Conservation (phyloP, 495 filamentous ascomycete genomes). For the Emericellopsis terricola region DNA sequence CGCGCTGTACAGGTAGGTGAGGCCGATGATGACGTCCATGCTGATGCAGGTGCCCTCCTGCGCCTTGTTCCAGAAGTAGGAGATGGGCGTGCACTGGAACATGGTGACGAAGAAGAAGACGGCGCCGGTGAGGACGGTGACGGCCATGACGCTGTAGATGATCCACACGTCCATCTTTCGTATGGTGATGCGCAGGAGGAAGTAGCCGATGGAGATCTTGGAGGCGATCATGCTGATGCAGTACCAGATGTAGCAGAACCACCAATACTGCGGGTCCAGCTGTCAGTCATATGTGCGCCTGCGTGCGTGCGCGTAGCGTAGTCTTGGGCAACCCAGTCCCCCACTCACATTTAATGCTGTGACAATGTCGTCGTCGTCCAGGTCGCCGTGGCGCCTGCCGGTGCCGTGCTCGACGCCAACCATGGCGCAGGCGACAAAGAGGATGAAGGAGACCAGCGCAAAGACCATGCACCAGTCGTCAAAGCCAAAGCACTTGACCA, state of each 20-base stretch:
- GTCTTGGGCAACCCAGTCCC: too few species aligned
- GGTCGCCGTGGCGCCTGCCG: conserved; percentile 6
- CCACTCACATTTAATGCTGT: conserved; percentile 5
- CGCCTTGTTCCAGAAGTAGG: conserved; percentile 11
- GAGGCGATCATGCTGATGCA: conserved; percentile 4
- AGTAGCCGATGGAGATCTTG: conserved; percentile 15
- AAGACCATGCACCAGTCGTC: neutral
- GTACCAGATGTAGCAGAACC: conserved; percentile 7
- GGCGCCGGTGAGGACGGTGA: conserved; percentile 3
- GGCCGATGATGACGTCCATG: conserved; percentile 5
- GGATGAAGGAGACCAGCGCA: neutral
- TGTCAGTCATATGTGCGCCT: too few species aligned
- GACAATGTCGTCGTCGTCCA: neutral
- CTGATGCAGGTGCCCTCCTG: conserved; percentile 10
- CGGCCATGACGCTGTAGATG: conserved; percentile 7
- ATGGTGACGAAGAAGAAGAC: conserved; percentile 7
- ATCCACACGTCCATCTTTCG: conserved; percentile 5
- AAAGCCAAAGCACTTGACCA: neutral
- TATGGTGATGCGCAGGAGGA: conserved; percentile 13
- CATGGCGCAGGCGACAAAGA: neutral
- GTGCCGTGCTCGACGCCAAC: conserved; percentile 7
- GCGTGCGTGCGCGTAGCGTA: too few species aligned
- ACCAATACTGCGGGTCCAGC: conserved; percentile 6
- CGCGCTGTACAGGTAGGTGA: conserved; percentile 10
- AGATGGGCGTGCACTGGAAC: conserved; percentile 11